A percentile compares a stretch with the other conserved stretches of the same genome.
Evolutionary conservation across 148 eudicot species (phyloP).

Genomic region (Simmondsia chinensis): DNA sequence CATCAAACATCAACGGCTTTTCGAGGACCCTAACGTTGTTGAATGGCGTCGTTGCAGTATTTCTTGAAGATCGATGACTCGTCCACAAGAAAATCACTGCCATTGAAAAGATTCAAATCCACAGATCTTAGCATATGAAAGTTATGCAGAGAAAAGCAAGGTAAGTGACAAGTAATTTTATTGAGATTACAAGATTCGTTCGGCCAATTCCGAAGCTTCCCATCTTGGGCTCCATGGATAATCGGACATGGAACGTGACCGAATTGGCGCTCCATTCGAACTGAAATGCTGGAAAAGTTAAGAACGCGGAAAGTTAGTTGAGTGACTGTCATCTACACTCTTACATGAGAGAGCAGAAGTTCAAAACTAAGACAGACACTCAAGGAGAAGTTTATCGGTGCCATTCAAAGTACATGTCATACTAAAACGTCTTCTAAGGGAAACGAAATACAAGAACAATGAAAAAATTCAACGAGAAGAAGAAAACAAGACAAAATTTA

Average conservation of each 20-base stretch:
- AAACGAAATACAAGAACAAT: background rate
- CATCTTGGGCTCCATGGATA: slow-evolving; percentile 99
- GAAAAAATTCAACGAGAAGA: too few species aligned
- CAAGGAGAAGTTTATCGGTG: background rate
- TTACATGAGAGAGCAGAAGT: background rate
- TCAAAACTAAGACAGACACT: background rate
- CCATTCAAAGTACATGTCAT: too few species aligned
- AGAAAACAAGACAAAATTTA: too few species aligned
- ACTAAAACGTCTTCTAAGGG: background rate
- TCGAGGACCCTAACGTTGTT: slow-evolving; percentile 32
- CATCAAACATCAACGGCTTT: background rate
- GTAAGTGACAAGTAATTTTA: background rate
- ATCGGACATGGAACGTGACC: slow-evolving; percentile 44
- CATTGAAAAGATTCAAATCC: slow-evolving; percentile 3
- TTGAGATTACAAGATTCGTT: slow-evolving; percentile 56
- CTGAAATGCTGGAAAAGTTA: slow-evolving; percentile 48
- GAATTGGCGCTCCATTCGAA: slow-evolving; percentile 42
- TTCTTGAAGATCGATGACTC: slow-evolving; percentile 81
- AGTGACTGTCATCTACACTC: background rate
- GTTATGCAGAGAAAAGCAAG: background rate
- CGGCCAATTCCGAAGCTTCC: slow-evolving; percentile 78
- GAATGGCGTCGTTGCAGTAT: slow-evolving; percentile 54
- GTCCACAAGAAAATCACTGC: slow-evolving; percentile 73
- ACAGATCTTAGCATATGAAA: slow-evolving; percentile 1
- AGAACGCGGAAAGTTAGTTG: background rate